Conservation (phyloP, 306 rosid genomes). For the Dalbergia cultrata region DNA sequence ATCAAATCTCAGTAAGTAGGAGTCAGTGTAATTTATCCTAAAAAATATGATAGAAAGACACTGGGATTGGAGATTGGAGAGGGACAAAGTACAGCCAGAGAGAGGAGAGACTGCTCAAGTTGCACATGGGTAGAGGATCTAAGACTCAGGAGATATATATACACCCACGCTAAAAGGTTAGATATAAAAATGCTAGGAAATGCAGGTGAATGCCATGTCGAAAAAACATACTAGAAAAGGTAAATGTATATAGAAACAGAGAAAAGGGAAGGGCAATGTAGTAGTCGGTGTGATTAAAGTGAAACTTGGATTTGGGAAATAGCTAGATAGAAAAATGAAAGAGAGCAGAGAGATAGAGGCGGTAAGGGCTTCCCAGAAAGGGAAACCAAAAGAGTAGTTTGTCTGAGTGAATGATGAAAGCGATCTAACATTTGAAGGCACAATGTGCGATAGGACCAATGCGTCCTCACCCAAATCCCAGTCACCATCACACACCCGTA, state of each 20-base stretch:
- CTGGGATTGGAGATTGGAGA: constrained; percentile 27
- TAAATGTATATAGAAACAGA: constrained; percentile 40
- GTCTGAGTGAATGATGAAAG: constrained; percentile 66
- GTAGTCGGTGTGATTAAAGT: constrained; percentile 37
- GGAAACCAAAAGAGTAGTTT: constrained; percentile 62
- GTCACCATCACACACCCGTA: constrained; percentile 37
- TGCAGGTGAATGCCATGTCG: constrained; percentile 35
- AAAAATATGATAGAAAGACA: no score
- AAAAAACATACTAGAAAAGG: constrained; percentile 54
- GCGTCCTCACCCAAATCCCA: constrained; percentile 43
- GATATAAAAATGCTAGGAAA: constrained; percentile 36
- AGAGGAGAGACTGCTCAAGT: constrained; percentile 12
- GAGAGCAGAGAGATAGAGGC: constrained; percentile 2
- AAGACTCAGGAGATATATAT: neutral
- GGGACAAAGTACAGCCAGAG: constrained; percentile 38
- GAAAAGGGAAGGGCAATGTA: constrained; percentile 3
- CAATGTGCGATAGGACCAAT: constrained; percentile 41
- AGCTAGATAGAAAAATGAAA: neutral
- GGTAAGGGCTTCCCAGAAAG: constrained; percentile 52
- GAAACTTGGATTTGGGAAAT: constrained; percentile 21
- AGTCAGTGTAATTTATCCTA: no score
- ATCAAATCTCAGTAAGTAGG: no score
- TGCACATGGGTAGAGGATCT: constrained; percentile 33
- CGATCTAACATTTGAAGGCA: constrained; percentile 56
- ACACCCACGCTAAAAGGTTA: neutral